Evolutionary conservation across 2,329 filamentous ascomycete species (phyloP).

Genomic region (Trichoderma sp.): DNA sequence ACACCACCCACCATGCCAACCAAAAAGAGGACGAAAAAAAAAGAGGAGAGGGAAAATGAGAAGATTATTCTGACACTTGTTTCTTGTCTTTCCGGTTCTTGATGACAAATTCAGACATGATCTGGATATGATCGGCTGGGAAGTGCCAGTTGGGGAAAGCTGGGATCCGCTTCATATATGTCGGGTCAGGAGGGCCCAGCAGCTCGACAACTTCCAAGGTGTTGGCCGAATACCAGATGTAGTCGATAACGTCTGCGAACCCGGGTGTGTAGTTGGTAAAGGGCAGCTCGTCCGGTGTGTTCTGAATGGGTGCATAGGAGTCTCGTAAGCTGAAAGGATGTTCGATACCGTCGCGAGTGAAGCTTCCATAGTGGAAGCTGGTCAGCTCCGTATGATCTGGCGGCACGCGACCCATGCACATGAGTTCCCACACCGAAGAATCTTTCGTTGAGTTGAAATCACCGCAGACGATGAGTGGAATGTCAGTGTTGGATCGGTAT

Average conservation of each 20-base stretch:
- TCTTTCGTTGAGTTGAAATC: constrained; percentile 92
- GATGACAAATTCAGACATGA: constrained; percentile 86
- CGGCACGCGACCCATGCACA: constrained; percentile 76
- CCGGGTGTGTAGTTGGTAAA: constrained; percentile 97
- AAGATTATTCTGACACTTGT: constrained; percentile 55
- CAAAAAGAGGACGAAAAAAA: constrained; percentile 1
- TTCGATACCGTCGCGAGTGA: constrained; percentile 87
- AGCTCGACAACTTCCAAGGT: constrained; percentile 80
- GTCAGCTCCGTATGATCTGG: constrained; percentile 79
- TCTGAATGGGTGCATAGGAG: constrained; percentile 78
- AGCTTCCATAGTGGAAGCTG: constrained; percentile 85
- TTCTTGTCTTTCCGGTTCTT: constrained; percentile 85
- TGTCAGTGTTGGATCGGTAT: constrained; percentile 82
- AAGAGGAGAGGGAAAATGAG: background rate
- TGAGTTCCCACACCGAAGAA: constrained; percentile 88
- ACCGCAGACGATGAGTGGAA: constrained; percentile 87
- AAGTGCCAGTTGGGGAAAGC: constrained; percentile 95
- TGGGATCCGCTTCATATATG: constrained; percentile 82
- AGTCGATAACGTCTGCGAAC: constrained; percentile 93
- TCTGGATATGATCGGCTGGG: constrained; percentile 87
- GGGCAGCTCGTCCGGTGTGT: constrained; percentile 78
- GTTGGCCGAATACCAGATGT: constrained; percentile 97
- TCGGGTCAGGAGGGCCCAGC: constrained; percentile 81
- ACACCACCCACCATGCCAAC: constrained; percentile 36
- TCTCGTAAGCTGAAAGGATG: constrained; percentile 95